Conservation (phyloP, 768 basidiomycete genomes). For the Lyophyllum decastes region DNA sequence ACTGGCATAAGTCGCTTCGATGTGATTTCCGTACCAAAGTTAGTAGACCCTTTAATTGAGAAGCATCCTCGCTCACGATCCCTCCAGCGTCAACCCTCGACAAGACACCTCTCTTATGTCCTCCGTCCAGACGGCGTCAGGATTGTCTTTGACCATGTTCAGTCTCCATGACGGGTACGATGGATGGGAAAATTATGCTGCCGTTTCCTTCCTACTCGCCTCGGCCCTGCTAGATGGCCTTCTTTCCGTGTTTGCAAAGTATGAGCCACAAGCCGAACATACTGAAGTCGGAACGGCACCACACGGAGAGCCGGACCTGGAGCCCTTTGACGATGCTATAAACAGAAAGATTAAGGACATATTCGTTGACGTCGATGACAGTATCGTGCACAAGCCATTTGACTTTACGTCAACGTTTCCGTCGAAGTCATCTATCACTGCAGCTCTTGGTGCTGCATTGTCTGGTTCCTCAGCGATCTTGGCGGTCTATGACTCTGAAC, state of each 20-base stretch:
- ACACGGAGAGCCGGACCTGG: background rate
- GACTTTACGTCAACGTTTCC: constrained; percentile 22
- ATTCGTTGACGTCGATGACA: constrained; percentile 34
- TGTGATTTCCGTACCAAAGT: constrained; percentile 13
- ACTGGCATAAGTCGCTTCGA: constrained; percentile 17
- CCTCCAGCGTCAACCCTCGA: background rate
- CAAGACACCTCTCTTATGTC: constrained; percentile 4
- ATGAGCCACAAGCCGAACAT: constrained; percentile 12
- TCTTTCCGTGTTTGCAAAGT: constrained; percentile 1
- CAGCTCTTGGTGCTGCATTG: constrained; percentile 30
- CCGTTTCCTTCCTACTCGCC: constrained; percentile 26
- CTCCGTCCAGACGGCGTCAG: background rate
- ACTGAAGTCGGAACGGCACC: constrained; percentile 8
- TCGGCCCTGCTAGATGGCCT: constrained; percentile 8
- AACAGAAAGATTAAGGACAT: constrained; percentile 28
- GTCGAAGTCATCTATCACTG: constrained; percentile 20
- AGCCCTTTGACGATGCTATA: constrained; percentile 20
- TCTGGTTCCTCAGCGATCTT: constrained; percentile 36
- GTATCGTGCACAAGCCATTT: constrained; percentile 28
- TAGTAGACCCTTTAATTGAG: background rate
- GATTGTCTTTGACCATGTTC: constrained; percentile 32
- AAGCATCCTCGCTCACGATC: background rate
- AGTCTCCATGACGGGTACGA: constrained; percentile 32
- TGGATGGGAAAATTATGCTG: constrained; percentile 27
- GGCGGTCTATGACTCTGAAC: constrained; percentile 35